Percentiles rank a stretch among this genome's conserved stretches.
These are phyloP conservation scores for Leptographium wingfieldii DNA, from an alignment of 2,329 filamentous ascomycete genomes.

Conservation along the genomic window DNA sequence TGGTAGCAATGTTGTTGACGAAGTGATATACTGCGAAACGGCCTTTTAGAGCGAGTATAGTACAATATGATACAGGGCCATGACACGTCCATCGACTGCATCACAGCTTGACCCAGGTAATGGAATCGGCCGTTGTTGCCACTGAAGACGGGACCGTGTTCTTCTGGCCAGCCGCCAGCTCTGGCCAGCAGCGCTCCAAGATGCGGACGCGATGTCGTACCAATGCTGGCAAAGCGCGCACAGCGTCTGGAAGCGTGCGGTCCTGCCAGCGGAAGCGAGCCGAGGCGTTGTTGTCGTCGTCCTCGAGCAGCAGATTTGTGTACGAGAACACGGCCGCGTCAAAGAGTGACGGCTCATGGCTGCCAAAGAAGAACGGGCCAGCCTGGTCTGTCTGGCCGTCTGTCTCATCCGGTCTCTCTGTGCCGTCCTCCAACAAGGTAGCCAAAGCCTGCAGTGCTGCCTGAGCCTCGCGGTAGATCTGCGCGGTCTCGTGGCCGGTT, in stretches of 20 bases:
- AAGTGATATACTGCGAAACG: too few relatives aligned
- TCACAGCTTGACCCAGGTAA: conserved; percentile 7
- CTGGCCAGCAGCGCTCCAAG: conserved; percentile 17
- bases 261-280: conserved; percentile 49
- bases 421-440: conserved; percentile 19
- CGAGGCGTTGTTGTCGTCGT: background rate
- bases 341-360: conserved; percentile 60
- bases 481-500: conserved; percentile 18
- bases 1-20: too few relatives aligned
- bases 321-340: conserved; percentile 89
- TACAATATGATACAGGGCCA: too few relatives aligned
- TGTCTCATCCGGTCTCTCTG: background rate
- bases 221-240: conserved; percentile 48
- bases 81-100: too few relatives aligned
- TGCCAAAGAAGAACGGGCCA: conserved; percentile 35
- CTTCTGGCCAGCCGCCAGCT: background rate
- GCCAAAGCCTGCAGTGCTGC: conserved; percentile 35
- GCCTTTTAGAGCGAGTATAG: too few relatives aligned
- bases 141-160: background rate
- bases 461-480: conserved; percentile 30
- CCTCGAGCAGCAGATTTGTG: conserved; percentile 64
- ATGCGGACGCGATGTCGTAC: conserved; percentile 46
- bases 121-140: conserved; percentile 1
- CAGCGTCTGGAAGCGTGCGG: conserved; percentile 40
- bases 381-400: conserved; percentile 15